phyloP scores from a whole-genome alignment of 352 stramenopile species.

The Albugo laibachii region DNA sequence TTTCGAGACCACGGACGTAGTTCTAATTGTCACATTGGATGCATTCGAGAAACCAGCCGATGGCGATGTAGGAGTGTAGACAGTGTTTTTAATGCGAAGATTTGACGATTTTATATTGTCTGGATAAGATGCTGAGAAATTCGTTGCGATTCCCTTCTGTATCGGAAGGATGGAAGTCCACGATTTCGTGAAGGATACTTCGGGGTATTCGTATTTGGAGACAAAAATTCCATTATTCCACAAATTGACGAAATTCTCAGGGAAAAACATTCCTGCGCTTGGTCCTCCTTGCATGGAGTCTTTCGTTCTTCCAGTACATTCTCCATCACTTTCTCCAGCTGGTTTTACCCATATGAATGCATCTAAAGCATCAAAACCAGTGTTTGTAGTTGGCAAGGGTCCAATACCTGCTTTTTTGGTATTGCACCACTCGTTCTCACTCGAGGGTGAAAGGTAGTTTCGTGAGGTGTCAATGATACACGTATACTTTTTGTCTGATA shows the following conservation, averaged over 20 bases:
- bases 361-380: conserved; percentile 13
- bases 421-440: conserved; percentile 23
- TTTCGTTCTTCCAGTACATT: conserved; percentile 12
- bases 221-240: conserved; percentile 16
- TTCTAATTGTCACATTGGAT: too few species aligned
- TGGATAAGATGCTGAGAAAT: too few species aligned
- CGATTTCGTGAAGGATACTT: background rate
- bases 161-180: too few species aligned
- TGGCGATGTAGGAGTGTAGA: too few species aligned
- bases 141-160: too few species aligned
- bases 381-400: conserved; percentile 13
- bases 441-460: conserved; percentile 11
- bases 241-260: conserved; percentile 12
- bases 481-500: conserved; percentile 12
- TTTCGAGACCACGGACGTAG: too few species aligned
- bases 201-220: conserved; percentile 30
- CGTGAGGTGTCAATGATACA: conserved; percentile 23
- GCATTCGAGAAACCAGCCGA: too few species aligned
- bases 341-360: conserved; percentile 26
- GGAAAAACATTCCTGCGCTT: conserved; percentile 13
- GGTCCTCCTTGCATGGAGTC: conserved; percentile 4
- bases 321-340: conserved; percentile 22
- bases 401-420: conserved; percentile 16
- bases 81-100: too few species aligned
- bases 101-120: too few species aligned